Evolutionary conservation across 2,329 filamentous ascomycete species (phyloP).

Genomic region (Sporothrix inflata): DNA sequence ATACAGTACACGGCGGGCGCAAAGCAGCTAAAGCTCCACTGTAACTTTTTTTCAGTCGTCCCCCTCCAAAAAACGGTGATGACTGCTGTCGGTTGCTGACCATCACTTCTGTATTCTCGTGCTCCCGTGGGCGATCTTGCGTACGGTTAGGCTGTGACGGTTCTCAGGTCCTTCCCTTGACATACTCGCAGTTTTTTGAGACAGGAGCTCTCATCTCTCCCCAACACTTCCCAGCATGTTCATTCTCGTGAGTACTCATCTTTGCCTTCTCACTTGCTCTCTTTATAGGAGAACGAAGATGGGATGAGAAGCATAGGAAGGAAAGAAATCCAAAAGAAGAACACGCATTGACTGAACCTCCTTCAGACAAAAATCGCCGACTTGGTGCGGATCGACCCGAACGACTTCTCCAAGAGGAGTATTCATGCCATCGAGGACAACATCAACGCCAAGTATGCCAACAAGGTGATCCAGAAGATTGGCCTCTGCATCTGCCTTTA

Average conservation of each 20-base stretch:
- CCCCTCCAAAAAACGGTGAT: slow-evolving; percentile 24
- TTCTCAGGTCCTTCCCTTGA: neutral
- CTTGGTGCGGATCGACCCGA: slow-evolving; percentile 87
- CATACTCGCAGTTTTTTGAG: neutral
- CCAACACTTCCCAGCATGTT: slow-evolving; percentile 47
- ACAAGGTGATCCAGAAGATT: slow-evolving; percentile 92
- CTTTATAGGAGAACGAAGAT: neutral
- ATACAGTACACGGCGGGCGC: neutral
- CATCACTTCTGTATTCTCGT: neutral
- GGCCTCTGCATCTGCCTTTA: slow-evolving; percentile 93
- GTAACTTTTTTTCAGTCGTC: slow-evolving; percentile 28
- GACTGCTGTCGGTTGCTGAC: neutral
- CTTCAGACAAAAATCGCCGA: slow-evolving; percentile 87
- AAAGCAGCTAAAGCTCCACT: slow-evolving; percentile 26
- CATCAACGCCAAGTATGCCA: slow-evolving; percentile 95
- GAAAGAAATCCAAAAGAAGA: neutral
- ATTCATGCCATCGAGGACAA: slow-evolving; percentile 89
- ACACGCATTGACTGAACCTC: neutral
- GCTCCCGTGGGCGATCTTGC: neutral
- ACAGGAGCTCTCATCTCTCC: too few relatives aligned
- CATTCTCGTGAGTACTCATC: slow-evolving; percentile 49
- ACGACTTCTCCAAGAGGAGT: slow-evolving; percentile 84
- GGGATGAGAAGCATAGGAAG: neutral
- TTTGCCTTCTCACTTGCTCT: neutral
- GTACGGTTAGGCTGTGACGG: neutral